Conservation (phyloP, 345 rosid species). For the Mercurialis annua region DNA sequence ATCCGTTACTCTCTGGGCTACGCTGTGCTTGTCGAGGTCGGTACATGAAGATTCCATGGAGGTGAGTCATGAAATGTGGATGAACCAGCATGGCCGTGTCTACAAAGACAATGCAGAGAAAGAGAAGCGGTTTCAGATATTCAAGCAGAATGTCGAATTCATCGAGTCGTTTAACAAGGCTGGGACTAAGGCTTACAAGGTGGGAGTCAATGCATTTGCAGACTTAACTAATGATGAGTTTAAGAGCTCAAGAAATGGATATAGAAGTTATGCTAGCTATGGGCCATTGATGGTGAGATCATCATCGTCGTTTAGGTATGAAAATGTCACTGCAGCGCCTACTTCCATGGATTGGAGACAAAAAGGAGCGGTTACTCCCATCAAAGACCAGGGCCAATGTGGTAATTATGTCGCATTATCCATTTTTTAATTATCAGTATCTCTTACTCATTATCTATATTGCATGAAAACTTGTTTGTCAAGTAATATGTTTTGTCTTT, state of each 20-base stretch:
- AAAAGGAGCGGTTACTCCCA: constrained; percentile 39
- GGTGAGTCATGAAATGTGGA: constrained; percentile 35
- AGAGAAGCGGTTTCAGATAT: constrained; percentile 30
- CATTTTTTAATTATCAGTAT: too few species aligned
- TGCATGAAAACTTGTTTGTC: too few species aligned
- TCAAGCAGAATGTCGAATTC: constrained; percentile 40
- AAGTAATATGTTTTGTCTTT: too few species aligned
- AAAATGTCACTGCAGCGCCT: constrained; percentile 25
- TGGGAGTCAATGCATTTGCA: constrained; percentile 46
- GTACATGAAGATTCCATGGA: constrained; percentile 18
- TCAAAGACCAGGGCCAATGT: constrained; percentile 41
- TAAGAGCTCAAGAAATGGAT: constrained; percentile 29
- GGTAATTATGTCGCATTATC: constrained; percentile 29
- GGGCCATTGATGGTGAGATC: too few species aligned
- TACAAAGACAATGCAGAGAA: constrained; percentile 33
- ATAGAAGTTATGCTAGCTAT: not conserved
- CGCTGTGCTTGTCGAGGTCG: constrained; percentile 25
- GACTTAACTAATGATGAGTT: constrained; percentile 52
- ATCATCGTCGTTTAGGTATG: constrained; percentile 21
- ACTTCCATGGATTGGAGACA: constrained; percentile 40
- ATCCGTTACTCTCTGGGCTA: constrained; percentile 15
- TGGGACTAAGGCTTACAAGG: constrained; percentile 17
- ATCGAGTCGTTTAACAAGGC: constrained; percentile 36
- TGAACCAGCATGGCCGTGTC: constrained; percentile 28
- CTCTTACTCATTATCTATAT: too few species aligned